Evolutionary conservation across 2,329 filamentous ascomycete species (phyloP).

Genomic region (Alternaria postmessia): DNA sequence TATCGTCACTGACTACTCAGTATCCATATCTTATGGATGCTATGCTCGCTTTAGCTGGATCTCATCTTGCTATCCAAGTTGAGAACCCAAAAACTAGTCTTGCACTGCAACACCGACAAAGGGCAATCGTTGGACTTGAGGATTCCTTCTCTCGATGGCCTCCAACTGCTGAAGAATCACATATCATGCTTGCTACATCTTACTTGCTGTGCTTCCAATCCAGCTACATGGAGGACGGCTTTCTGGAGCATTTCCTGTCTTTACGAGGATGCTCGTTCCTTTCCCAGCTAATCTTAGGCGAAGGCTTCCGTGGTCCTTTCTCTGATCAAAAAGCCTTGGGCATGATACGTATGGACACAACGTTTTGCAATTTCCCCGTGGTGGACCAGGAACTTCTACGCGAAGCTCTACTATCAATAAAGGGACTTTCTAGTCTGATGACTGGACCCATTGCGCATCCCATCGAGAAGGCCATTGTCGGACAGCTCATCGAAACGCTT

Average conservation of each 20-base stretch:
- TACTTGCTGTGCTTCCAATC: slow-evolving; percentile 32
- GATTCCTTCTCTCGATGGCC: slow-evolving; percentile 33
- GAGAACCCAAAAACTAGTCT: slow-evolving; percentile 13
- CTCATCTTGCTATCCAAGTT: slow-evolving; percentile 29
- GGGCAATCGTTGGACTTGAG: slow-evolving; percentile 32
- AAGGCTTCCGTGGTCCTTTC: slow-evolving; percentile 24
- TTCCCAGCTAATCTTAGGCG: slow-evolving; percentile 24
- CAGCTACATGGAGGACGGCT: slow-evolving; percentile 28
- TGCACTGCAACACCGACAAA: slow-evolving; percentile 31
- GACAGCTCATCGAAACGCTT: slow-evolving; percentile 20
- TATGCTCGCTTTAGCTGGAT: slow-evolving; percentile 35
- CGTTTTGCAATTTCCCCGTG: slow-evolving; percentile 18
- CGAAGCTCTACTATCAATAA: slow-evolving; percentile 23
- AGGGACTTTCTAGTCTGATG: slow-evolving; percentile 12
- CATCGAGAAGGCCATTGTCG: slow-evolving; percentile 26
- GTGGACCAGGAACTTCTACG: slow-evolving; percentile 20
- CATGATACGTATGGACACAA: slow-evolving; percentile 10
- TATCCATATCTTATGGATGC: slow-evolving; percentile 36
- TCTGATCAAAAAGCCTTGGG: slow-evolving; percentile 15
- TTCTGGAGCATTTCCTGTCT: slow-evolving; percentile 30
- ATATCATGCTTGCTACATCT: slow-evolving; percentile 36
- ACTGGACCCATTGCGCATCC: background rate
- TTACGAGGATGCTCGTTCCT: slow-evolving; percentile 31
- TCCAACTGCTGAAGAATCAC: slow-evolving; percentile 28
- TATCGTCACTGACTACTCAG: slow-evolving; percentile 16